Evolutionary conservation across 768 basidiomycete genomes (phyloP).

Genomic region (Sutorius australiensis): DNA sequence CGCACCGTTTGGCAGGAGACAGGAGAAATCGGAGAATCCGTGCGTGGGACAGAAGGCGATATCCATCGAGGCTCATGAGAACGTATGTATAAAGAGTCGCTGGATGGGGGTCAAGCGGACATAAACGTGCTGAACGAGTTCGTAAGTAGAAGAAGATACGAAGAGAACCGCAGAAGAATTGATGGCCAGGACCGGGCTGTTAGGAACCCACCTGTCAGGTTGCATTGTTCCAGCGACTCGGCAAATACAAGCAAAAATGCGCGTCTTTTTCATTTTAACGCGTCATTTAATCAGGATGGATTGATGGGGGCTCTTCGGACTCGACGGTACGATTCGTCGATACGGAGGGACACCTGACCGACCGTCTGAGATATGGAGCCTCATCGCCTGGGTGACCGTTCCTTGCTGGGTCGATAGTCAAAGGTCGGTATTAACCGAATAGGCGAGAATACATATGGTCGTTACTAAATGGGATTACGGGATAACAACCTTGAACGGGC

Average conservation of each 20-base stretch:
- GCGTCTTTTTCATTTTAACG: conserved; percentile 21
- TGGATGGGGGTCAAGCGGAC: conserved; percentile 38
- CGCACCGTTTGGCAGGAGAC: conserved; percentile 61
- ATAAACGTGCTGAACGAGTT: conserved; percentile 40
- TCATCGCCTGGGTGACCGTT: not conserved
- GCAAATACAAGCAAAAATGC: conserved; percentile 13
- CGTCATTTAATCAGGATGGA: conserved; percentile 19
- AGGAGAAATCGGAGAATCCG: conserved; percentile 58
- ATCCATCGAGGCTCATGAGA: conserved; percentile 45
- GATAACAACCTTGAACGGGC: conserved; percentile 8
- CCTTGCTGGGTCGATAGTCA: not conserved
- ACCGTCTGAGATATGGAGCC: not conserved
- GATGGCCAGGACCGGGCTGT: not conserved
- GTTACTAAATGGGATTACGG: conserved; percentile 29
- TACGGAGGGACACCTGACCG: not conserved
- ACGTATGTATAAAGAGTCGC: conserved; percentile 40
- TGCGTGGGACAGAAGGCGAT: conserved; percentile 42
- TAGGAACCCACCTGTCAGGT: conserved; percentile 13
- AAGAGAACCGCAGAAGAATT: conserved; percentile 21
- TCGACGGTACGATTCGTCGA: conserved; percentile 1
- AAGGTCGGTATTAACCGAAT: conserved; percentile 6
- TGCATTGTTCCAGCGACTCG: conserved; percentile 2
- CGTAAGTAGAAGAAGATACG: conserved; percentile 37
- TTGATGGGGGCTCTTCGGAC: conserved; percentile 11
- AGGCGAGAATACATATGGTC: conserved; percentile 13